These are phyloP conservation scores for Paramecium pentaurelia DNA, from an alignment of 73 alveolate genomes.

Conservation along the genomic window DNA sequence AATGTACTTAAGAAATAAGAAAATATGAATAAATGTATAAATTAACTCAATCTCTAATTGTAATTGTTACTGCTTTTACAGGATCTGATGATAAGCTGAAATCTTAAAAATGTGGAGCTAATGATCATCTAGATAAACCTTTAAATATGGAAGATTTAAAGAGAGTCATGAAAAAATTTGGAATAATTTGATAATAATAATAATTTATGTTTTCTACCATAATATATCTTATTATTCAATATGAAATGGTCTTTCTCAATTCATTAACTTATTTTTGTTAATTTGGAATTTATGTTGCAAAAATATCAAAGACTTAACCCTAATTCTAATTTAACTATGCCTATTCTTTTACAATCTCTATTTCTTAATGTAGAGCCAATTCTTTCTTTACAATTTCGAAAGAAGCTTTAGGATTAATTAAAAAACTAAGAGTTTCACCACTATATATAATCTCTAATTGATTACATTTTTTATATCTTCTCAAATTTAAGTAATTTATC, in stretches of 20 bases:
- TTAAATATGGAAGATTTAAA: conserved; percentile 43
- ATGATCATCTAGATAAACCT: conserved; percentile 55
- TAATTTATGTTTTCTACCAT: background rate
- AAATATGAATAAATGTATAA: background rate
- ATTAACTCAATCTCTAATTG: background rate
- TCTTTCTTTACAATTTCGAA: background rate
- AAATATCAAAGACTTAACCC: background rate
- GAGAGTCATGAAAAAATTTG: conserved; percentile 11
- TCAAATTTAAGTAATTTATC: background rate
- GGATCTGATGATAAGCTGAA: conserved; percentile 43
- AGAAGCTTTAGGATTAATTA: background rate
- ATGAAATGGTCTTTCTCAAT: background rate
- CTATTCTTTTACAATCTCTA: background rate
- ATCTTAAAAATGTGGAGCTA: conserved; percentile 55
- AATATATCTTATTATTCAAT: background rate
- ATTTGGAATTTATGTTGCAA: background rate
- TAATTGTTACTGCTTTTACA: conserved; percentile 53
- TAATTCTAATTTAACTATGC: background rate
- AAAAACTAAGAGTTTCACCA: background rate
- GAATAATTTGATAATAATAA: background rate
- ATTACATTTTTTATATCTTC: background rate
- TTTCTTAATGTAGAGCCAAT: background rate
- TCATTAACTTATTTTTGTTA: background rate
- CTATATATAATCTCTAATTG: background rate
- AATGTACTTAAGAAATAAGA: conserved; percentile 51